Conservation (phyloP, 257 asterid genomes). For the Thymus mandschuricus region DNA sequence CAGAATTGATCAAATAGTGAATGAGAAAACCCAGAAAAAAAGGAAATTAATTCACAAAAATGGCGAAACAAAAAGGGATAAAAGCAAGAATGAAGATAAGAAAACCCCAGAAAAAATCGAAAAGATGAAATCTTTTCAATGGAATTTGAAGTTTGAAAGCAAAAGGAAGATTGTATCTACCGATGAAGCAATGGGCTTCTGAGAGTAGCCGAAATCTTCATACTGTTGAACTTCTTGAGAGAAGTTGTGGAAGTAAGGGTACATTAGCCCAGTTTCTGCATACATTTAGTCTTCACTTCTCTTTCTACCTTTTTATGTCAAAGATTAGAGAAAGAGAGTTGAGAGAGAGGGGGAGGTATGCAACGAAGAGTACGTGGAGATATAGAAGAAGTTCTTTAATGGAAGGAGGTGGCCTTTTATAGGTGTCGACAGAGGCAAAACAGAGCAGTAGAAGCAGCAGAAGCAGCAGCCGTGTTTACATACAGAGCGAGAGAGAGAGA, state of each 20-base stretch:
- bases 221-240: conserved; percentile 62
- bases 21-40: background rate
- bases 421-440: conserved; percentile 48
- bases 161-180: conserved; percentile 33
- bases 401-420: conserved; percentile 53
- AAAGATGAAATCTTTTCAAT: conserved; percentile 30
- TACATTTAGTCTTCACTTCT: conserved; percentile 51
- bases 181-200: conserved; percentile 59
- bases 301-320: conserved; percentile 6
- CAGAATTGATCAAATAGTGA: conserved; percentile 12
- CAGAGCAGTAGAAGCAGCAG: conserved; percentile 32
- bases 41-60: background rate
- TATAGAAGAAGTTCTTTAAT: conserved; percentile 34
- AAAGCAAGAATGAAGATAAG: conserved; percentile 22
- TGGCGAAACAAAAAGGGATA: background rate
- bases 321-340: conserved; percentile 11
- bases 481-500: conserved; percentile 37
- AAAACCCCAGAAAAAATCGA: conserved; percentile 18
- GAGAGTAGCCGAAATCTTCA: conserved; percentile 59
- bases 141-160: background rate
- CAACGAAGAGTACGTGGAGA: conserved; percentile 21
- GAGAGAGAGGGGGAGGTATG: conserved; percentile 15
- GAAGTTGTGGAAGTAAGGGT: conserved; percentile 65
- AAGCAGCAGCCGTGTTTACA: conserved; percentile 32
- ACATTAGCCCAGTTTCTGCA: conserved; percentile 70